phyloP scores from a whole-genome alignment of 1,284 basidiomycete genomes.

The Pterulicium gracile region DNA sequence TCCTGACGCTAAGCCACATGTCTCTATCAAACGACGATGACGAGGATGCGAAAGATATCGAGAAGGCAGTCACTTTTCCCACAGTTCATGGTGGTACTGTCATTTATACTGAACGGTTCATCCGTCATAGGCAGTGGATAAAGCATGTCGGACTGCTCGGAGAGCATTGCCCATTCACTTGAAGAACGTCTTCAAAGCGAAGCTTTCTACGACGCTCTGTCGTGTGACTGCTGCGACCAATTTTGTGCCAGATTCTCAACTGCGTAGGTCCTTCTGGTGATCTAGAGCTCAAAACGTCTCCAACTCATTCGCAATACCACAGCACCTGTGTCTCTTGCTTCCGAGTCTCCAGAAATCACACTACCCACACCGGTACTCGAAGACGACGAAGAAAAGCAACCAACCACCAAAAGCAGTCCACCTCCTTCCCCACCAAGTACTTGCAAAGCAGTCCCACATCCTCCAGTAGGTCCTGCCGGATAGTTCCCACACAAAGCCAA shows the following conservation, averaged over 20 bases:
- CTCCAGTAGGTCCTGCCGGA: too few species aligned
- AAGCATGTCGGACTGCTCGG: conserved; percentile 5
- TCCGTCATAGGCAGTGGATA: conserved; percentile 2
- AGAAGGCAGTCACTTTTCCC: conserved; percentile 38
- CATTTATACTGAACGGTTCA: conserved; percentile 1
- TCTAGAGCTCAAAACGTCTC: not conserved
- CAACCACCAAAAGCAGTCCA: too few species aligned
- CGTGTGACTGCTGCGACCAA: not conserved
- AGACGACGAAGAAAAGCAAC: too few species aligned
- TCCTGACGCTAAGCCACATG: conserved; percentile 58
- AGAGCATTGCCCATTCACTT: not conserved
- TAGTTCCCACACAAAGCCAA: too few species aligned
- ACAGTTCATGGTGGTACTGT: conserved; percentile 5
- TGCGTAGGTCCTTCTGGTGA: not conserved
- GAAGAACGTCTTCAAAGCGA: conserved; percentile 1
- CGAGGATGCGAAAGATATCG: conserved; percentile 43
- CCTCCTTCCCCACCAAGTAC: too few species aligned
- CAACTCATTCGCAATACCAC: not conserved
- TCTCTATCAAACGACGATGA: conserved; percentile 49
- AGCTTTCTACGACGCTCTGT: not conserved
- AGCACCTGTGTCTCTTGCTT: too few species aligned
- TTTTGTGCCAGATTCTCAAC: not conserved
- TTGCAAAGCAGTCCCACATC: too few species aligned
- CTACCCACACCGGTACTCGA: too few species aligned
- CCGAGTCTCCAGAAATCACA: too few species aligned